A percentile compares a stretch with the other conserved stretches of the same genome.
Conservation (phyloP, 305 asterid species). For the Fraxinus latifolia region DNA sequence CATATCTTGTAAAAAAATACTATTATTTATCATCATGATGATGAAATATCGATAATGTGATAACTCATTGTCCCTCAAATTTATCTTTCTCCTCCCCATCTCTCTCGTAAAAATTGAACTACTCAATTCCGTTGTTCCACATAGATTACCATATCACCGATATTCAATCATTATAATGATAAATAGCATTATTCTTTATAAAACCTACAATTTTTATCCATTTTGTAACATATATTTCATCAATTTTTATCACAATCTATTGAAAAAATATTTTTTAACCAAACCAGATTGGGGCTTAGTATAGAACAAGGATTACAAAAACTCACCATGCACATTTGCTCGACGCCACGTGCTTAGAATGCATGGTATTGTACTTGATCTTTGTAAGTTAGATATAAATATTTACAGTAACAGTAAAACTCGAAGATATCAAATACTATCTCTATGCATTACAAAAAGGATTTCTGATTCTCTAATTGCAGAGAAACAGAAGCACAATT, state of each 20-base stretch:
- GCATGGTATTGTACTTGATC: not conserved
- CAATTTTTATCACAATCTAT: not conserved
- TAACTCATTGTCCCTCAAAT: no score
- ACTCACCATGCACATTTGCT: not conserved
- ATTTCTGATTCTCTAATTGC: slow-evolving; percentile 33
- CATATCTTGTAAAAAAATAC: no score
- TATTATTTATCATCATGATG: no score
- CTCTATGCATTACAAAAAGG: slow-evolving; percentile 19
- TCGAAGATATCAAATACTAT: slow-evolving; percentile 9
- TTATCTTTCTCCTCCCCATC: no score
- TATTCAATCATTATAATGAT: no score
- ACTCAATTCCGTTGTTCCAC: no score
- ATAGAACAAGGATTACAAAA: not conserved
- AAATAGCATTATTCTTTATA: no score
- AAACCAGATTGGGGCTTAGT: not conserved
- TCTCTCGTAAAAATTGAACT: no score
- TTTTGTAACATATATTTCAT: not conserved
- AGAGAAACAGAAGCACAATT: slow-evolving; percentile 26
- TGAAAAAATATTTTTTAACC: not conserved
- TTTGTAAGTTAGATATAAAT: not conserved
- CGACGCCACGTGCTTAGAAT: not conserved
- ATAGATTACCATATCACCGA: no score
- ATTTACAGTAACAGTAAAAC: slow-evolving; percentile 24
- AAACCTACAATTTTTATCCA: not conserved
- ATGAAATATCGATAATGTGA: no score